Base-by-base conservation (phyloP, 768 basidiomycete species). In the Leccinum barrowsii region DNA sequence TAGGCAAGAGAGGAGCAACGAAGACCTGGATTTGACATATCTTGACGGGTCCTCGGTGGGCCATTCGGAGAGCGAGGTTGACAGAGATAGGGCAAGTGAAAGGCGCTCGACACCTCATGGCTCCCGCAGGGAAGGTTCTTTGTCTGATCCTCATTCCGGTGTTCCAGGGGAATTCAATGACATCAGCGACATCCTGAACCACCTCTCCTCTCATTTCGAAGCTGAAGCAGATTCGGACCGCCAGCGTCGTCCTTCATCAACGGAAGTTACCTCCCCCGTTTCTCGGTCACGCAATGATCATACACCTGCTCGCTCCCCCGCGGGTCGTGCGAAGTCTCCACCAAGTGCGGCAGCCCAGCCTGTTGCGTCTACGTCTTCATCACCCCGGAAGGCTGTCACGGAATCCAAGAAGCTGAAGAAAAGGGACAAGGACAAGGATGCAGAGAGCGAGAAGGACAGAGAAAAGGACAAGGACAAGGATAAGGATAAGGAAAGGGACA, bases 121-220 rank as follows among this genome's bases (percentile, higher is more conserved):
- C 32, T 48, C 57, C 21, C 65, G 66, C 52, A 64, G 73, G 55
- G 58, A 66, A 54, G 63, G 65, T 59, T 69, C 77, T 50, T 72
- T 80, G 54, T 67, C 76, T 26, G 68, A 73, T 65, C 77, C 76
- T 52, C 76, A 84, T 30, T 77, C 82, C 22, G 71, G 79, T 50
- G 80, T 82, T 42, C 77, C 80, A 17, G 78, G 78, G 28, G 86
- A 84, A 66, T 89, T 86, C 69, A 78, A 82, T 47, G 89, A 91
- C 65, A 83, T 92, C 59, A 85, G 80, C 67, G 90, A 91, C 65
- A 90, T 91, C 56, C 73, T 92, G 56, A 86, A 81, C 66, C 89
- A 90, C 63, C 80, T 90, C 37, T 84, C 85, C 24, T 78, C 83
- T 5, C 85, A 86, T 59, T 87, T 92, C 58, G 88, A 85, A 60